Evolutionary conservation across 768 basidiomycete species (phyloP), one percentile per base, ranked within the genome.

Genomic region (Asterophora parasitica): DNA sequence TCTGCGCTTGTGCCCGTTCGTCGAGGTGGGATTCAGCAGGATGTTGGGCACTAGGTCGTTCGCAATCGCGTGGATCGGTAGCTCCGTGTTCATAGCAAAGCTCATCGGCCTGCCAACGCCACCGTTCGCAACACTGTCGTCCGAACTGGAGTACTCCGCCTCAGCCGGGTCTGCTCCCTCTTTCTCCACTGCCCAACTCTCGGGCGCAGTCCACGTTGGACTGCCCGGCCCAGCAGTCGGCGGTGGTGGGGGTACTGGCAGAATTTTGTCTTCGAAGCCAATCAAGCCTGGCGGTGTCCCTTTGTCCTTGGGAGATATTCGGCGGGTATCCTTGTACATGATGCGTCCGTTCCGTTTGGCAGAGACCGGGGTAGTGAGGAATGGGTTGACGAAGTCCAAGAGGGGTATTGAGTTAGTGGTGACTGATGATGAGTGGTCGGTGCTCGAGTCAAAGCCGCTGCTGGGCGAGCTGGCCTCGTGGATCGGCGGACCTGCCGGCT

Each of bases 151-250:
- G 35, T 63, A 61, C 23, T 59, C 64, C 4, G 51, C 61, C 9
- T 61, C 70, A 3, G 64, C 68, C 6, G 63, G 68, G 15, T 52
- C 60, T 2, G 71, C 70, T 38, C 67, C 75, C 3, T 74, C 73
- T 43, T 72, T 74, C 39, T 78, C 76, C 11, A 87, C 83, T 1
- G 74, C 83, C 88, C 88, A 90, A 46, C 85, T 88, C 58, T 89
- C 78, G 1, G 88, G 88, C 4, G 88, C 69, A 2, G 65, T 77
- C 88, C 88, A 91, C 7, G 54, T 49, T 1, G 42, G 53, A 28
- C 53, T 56, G 11, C 48, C 53, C 1, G 55, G 49, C 4, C 44
- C 55, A 13, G 39, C 33, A 23, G 28, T 39, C 10, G 45, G 34
- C 9, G 43, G 20, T 2, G 50, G 55, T 4, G 51, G 6, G 23